Evolutionary conservation across 2,329 filamentous ascomycete species (phyloP).

Genomic region (Teratosphaeria viscida): DNA sequence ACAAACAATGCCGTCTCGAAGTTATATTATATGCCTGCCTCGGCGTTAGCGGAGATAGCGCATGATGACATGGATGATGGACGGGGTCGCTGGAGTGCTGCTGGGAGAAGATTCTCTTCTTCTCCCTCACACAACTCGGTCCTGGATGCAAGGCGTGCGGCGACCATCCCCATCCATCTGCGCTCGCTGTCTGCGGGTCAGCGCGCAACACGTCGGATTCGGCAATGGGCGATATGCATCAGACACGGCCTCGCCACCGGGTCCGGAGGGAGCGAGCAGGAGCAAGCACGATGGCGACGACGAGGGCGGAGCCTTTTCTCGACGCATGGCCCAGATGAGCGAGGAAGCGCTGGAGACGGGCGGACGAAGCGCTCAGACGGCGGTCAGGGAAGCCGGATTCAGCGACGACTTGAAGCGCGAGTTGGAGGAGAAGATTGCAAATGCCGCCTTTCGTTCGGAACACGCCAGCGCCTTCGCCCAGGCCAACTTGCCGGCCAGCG

Average conservation of each 20-base stretch:
- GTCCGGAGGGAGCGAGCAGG: not conserved
- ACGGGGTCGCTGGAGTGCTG: not conserved
- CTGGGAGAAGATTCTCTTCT: not conserved
- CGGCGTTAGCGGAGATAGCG: not conserved
- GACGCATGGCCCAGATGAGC: conserved; percentile 49
- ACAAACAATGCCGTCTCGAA: too few species aligned
- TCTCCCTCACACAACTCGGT: not conserved
- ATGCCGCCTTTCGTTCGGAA: conserved; percentile 44
- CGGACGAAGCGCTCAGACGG: conserved; percentile 44
- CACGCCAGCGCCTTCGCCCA: conserved; percentile 45
- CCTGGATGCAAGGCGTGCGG: conserved; percentile 9
- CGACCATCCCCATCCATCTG: conserved; percentile 20
- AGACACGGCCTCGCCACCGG: conserved; percentile 9
- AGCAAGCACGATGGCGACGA: conserved; percentile 10
- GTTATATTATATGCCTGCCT: not conserved
- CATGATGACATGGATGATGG: not conserved
- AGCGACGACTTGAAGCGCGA: conserved; percentile 49
- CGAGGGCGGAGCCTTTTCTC: conserved; percentile 47
- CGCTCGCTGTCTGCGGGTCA: conserved; percentile 31
- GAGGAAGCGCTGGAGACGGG: conserved; percentile 48
- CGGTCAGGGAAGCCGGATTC: conserved; percentile 52
- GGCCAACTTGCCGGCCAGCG: conserved; percentile 46
- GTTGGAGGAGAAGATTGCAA: conserved; percentile 49
- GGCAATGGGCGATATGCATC: conserved; percentile 10
- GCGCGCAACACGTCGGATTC: conserved; percentile 4